Conservation (phyloP, 495 filamentous ascomycete species). For the Penicillium waksmanii region DNA sequence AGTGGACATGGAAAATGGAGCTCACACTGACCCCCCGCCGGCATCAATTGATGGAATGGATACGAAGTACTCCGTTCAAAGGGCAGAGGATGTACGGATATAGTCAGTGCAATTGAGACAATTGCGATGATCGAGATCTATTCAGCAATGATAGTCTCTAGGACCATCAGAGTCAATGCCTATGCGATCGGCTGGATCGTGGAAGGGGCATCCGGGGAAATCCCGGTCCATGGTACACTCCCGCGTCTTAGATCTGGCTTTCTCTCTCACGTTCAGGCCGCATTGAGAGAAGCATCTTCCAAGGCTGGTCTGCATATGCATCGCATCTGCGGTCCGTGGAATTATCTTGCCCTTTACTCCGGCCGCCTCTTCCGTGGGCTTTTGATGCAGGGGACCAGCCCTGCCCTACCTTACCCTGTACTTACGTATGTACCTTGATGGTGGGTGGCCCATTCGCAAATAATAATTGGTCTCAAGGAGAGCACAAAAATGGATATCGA, state of each 20-base stretch:
- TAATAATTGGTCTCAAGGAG: slow-evolving; percentile 1
- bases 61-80: no score
- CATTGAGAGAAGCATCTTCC: neutral
- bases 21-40: neutral
- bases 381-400: slow-evolving; percentile 1
- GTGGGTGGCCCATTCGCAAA: slow-evolving; percentile 1
- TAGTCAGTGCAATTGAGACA: neutral
- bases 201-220: slow-evolving; percentile 30
- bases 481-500: neutral
- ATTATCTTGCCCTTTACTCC: neutral
- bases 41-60: no score
- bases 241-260: slow-evolving; percentile 22
- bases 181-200: slow-evolving; percentile 15
- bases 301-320: neutral
- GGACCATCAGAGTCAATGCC: slow-evolving; percentile 2
- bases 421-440: neutral
- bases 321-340: slow-evolving; percentile 4
- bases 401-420: neutral
- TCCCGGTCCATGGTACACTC: slow-evolving; percentile 33
- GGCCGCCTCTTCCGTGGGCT: neutral
- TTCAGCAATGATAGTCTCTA: no score
- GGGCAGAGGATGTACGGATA: no score
- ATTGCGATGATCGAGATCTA: no score
- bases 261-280: slow-evolving; percentile 4
- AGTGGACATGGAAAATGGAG: neutral